Evolutionary conservation across 1,284 basidiomycete genomes (phyloP), one percentile per base, ranked within the genome.

Genomic region (Sanghuangporus weigelae): DNA sequence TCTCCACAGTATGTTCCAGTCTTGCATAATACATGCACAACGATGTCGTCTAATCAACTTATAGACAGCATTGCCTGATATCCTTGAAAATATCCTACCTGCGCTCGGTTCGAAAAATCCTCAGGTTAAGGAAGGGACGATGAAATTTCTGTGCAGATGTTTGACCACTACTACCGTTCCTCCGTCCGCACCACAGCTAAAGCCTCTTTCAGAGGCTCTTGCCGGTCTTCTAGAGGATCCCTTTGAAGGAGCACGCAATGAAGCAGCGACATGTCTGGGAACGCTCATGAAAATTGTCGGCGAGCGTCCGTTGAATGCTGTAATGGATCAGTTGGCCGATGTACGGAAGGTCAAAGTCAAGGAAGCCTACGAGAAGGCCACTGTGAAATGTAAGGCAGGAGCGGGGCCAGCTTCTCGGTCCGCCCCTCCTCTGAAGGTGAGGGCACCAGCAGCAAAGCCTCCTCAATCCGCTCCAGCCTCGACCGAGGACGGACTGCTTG

Each of bases 211-310:
- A 1, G 94, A 96, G 66, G 80, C 85, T 1, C 81, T 98, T 6
- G 86, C 91, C 3, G 73, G 78, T 1, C 82, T 96, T 2, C 82
- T 98, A 23, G 92, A 93, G 73, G 97, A 99, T 73, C 86, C 92
- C 8, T 90, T 88, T 63, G 96, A 95, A 72, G 93, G 93, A 36
- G 95, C 97, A 23, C 86, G 97, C 57, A 91, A 91, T 65, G 92
- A 96, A 63, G 93, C 95, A 16, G 95, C 95, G 0, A 83, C 84
- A 42, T 93, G 90, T 69, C 80, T 99, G 38, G 97, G 96, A 8
- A 92, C 89, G 0, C 78, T 99, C 68, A 96, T 97, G 93, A 98
- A 95, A 80, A 95, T 99, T 81, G 86, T 99, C 12, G 97, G 97
- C 26, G 96, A 99, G 74, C 82, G 97, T 35, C 89, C 92, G 11